A percentile compares a stretch with the other conserved stretches of the same genome.
Evolutionary conservation across 2,329 filamentous ascomycete genomes (phyloP).

Genomic region (Cadophora luteo-olivacea): DNA sequence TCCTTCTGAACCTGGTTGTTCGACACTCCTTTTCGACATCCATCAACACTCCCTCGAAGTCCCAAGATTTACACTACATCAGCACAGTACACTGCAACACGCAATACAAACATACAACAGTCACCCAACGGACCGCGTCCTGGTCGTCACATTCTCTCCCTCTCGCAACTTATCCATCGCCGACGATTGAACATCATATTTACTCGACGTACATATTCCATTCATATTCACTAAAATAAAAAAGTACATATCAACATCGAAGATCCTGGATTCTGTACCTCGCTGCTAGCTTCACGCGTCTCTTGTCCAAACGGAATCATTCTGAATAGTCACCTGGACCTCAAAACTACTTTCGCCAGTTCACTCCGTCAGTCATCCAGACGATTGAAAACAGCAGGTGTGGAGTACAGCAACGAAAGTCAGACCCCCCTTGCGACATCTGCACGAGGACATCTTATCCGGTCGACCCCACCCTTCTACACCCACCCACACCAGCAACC

Average conservation of each 20-base stretch:
- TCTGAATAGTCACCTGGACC: slow-evolving; percentile 17
- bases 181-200: slow-evolving; percentile 13
- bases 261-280: not conserved
- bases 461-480: slow-evolving; percentile 16
- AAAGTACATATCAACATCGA: slow-evolving; percentile 1
- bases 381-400: slow-evolving; percentile 16
- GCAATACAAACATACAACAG: not conserved
- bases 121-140: slow-evolving; percentile 19
- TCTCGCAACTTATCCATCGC: not conserved
- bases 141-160: slow-evolving; percentile 18
- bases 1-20: slow-evolving; percentile 41
- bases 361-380: not conserved
- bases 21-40: slow-evolving; percentile 40
- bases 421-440: slow-evolving; percentile 10
- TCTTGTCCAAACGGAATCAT: slow-evolving; percentile 11
- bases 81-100: too few relatives aligned
- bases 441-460: slow-evolving; percentile 11
- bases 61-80: not conserved
- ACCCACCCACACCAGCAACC: slow-evolving; percentile 17
- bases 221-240: slow-evolving; percentile 4
- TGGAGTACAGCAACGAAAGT: slow-evolving; percentile 11
- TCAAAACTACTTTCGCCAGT: slow-evolving; percentile 2
- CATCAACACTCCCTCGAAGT: slow-evolving; percentile 25
- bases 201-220: slow-evolving; percentile 17
- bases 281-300: not conserved